Conservation (phyloP, 2,329 filamentous ascomycete species). For the Biscogniauxia sp. region DNA sequence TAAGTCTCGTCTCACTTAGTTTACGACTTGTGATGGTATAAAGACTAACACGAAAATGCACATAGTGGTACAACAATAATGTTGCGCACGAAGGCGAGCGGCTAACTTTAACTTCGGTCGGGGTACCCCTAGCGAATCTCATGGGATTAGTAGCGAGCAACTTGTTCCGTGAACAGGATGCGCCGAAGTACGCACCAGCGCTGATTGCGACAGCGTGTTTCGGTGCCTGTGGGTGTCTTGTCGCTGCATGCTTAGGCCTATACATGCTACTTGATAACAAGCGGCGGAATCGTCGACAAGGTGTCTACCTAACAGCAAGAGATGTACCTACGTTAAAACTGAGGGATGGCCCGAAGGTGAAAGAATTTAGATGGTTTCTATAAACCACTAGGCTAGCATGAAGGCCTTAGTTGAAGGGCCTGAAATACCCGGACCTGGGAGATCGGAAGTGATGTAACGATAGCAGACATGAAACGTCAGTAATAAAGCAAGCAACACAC, state of each 20-base stretch:
- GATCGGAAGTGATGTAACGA: not conserved
- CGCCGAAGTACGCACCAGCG: constrained; percentile 65
- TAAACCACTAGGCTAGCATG: constrained; percentile 23
- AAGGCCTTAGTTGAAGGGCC: not conserved
- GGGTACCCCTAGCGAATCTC: constrained; percentile 71
- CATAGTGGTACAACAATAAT: constrained; percentile 76
- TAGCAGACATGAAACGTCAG: not conserved
- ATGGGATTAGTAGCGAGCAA: constrained; percentile 72
- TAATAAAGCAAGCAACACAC: not conserved
- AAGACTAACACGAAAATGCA: not conserved
- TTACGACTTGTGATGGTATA: constrained; percentile 33
- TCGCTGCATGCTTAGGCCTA: constrained; percentile 54
- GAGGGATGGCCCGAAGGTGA: constrained; percentile 50
- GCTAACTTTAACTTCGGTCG: constrained; percentile 67
- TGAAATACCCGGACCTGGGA: not conserved
- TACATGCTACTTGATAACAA: constrained; percentile 67
- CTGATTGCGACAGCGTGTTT: constrained; percentile 63
- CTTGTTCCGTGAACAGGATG: constrained; percentile 62
- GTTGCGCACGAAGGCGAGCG: constrained; percentile 73
- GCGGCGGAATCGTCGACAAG: constrained; percentile 55
- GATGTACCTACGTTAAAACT: constrained; percentile 57
- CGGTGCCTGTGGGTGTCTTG: constrained; percentile 56
- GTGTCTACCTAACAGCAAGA: constrained; percentile 51
- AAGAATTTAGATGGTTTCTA: constrained; percentile 59
- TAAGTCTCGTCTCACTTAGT: constrained; percentile 14